A percentile compares a stretch with the other conserved stretches of the same genome.
phyloP scores from a whole-genome alignment of 345 rosid species.

The Cochlearia excelsa region DNA sequence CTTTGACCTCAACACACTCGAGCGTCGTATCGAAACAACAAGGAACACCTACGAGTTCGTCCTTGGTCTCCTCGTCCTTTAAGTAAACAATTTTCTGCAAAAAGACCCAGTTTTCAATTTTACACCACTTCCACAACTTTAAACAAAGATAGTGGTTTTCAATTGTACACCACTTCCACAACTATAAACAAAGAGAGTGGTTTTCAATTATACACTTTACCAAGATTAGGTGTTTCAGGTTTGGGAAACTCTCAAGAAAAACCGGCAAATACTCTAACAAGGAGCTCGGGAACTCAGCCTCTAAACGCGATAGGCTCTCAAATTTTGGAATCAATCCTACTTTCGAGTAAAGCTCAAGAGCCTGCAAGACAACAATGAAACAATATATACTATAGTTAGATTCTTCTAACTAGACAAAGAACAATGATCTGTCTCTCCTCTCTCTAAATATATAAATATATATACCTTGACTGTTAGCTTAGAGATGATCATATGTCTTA shows the following conservation, averaged over 20 bases:
- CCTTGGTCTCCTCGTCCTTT: neutral
- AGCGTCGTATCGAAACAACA: neutral
- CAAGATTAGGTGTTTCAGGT: constrained; percentile 10
- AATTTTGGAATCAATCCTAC: neutral
- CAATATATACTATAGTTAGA: too few species aligned
- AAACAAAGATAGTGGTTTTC: neutral
- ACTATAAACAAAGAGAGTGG: neutral
- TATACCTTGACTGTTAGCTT: constrained; percentile 1
- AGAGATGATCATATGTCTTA: constrained; percentile 19
- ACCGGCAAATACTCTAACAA: neutral
- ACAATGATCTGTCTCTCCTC: too few species aligned
- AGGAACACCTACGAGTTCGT: neutral
- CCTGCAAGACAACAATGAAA: constrained; percentile 5
- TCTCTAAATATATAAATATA: too few species aligned
- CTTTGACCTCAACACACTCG: constrained; percentile 8
- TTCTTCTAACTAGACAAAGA: too few species aligned
- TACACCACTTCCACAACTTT: neutral
- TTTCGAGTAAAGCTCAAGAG: neutral
- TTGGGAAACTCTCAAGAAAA: constrained; percentile 22
- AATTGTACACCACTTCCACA: too few species aligned
- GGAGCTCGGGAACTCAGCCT: neutral
- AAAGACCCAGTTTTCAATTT: neutral
- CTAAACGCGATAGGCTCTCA: neutral
- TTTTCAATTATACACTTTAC: too few species aligned
- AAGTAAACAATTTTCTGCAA: neutral